Evolutionary conservation across 371 early-diverging fungal species (phyloP).

Genomic region (Chytridium lagenaria): DNA sequence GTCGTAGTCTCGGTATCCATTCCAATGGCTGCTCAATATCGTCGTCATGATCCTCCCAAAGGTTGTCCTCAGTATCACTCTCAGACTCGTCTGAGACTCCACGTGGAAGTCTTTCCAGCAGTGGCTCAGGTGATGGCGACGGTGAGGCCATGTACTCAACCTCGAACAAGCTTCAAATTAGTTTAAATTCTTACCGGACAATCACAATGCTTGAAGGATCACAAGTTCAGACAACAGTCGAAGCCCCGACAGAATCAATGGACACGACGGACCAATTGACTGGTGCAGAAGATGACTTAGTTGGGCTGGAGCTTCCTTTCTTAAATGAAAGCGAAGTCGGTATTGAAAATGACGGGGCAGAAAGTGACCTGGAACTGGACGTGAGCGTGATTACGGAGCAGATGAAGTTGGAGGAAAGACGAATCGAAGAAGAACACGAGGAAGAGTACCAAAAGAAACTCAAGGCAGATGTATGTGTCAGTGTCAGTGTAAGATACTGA

Average conservation of each 20-base stretch:
- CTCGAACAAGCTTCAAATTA: too few species aligned
- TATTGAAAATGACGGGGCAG: constrained; percentile 6
- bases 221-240: background rate
- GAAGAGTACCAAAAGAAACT: constrained; percentile 1
- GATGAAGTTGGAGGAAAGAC: constrained; percentile 16
- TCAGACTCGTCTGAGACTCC: background rate
- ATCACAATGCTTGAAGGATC: background rate
- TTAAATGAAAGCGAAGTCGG: background rate
- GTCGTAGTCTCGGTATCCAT: constrained; percentile 7
- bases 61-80: background rate
- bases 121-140: too few species aligned
- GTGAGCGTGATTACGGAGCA: constrained; percentile 2
- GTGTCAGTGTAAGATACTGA: background rate
- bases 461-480: background rate
- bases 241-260: background rate
- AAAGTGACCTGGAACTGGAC: constrained; percentile 1
- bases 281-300: background rate
- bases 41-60: constrained; percentile 15
- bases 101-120: constrained; percentile 14
- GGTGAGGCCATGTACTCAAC: too few species aligned
- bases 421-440: constrained; percentile 14
- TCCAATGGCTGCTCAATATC: constrained; percentile 17
- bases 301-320: background rate
- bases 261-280: background rate
- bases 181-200: too few species aligned